Evolutionary conservation across 768 basidiomycete species (phyloP).

Genomic region (Collybiopsis luxurians): DNA sequence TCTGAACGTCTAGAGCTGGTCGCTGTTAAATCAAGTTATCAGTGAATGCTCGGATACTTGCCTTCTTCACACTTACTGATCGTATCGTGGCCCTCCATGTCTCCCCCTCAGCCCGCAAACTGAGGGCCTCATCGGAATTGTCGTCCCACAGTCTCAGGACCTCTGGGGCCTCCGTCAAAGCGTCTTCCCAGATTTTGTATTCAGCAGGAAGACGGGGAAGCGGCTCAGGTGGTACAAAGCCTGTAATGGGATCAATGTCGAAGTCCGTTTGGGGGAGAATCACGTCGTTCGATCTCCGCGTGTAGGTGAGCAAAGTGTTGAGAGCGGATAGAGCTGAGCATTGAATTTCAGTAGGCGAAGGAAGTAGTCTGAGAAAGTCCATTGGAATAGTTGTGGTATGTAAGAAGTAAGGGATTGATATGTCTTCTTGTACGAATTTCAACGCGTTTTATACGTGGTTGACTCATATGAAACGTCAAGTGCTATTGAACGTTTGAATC

Average conservation of each 20-base stretch:
- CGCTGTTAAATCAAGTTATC: slow-evolving; percentile 43
- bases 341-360: slow-evolving; percentile 51
- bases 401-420: neutral
- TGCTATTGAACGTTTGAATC: too few relatives aligned
- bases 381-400: neutral
- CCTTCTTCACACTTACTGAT: slow-evolving; percentile 45
- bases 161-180: slow-evolving; percentile 50
- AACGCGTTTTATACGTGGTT: too few relatives aligned
- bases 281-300: slow-evolving; percentile 26
- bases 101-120: slow-evolving; percentile 54
- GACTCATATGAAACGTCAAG: too few relatives aligned
- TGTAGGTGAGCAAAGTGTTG: slow-evolving; percentile 38
- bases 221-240: slow-evolving; percentile 78
- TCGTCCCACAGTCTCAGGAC: slow-evolving; percentile 60
- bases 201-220: slow-evolving; percentile 51
- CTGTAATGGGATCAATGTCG: slow-evolving; percentile 61
- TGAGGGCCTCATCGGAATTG: slow-evolving; percentile 41
- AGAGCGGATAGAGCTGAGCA: slow-evolving; percentile 44
- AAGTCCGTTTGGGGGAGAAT: slow-evolving; percentile 44
- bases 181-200: slow-evolving; percentile 72
- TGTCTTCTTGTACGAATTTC: neutral
- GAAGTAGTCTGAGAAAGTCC: slow-evolving; percentile 35
- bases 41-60: slow-evolving; percentile 10
- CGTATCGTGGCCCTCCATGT: slow-evolving; percentile 54
- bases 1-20: slow-evolving; percentile 60